Conservation (phyloP, 2,329 filamentous ascomycete genomes). For the Cercospora beticola region DNA sequence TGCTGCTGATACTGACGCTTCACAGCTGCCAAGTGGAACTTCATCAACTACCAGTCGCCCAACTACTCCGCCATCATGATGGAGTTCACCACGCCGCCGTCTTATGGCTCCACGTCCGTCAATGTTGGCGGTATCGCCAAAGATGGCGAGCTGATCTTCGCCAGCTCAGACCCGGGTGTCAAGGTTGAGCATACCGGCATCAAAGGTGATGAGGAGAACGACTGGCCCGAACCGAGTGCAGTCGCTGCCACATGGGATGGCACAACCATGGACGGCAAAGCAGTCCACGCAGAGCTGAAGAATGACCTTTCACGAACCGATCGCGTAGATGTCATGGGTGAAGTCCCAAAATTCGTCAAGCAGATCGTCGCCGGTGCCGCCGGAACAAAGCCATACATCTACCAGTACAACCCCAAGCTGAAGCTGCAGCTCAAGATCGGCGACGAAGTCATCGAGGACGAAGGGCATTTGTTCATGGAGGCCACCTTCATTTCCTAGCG, state of each 20-base stretch:
- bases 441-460: slow-evolving; percentile 73
- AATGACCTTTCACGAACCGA: slow-evolving; percentile 71
- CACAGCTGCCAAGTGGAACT: slow-evolving; percentile 82
- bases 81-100: slow-evolving; percentile 92
- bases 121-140: slow-evolving; percentile 79
- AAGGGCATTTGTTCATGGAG: slow-evolving; percentile 79
- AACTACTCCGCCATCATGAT: slow-evolving; percentile 87
- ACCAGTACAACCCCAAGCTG: slow-evolving; percentile 78
- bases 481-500: slow-evolving; percentile 86
- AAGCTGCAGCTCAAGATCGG: slow-evolving; percentile 82
- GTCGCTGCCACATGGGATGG: slow-evolving; percentile 77
- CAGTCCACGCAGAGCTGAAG: slow-evolving; percentile 67
- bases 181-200: slow-evolving; percentile 67
- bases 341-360: slow-evolving; percentile 95
- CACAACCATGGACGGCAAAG: slow-evolving; percentile 72
- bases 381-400: slow-evolving; percentile 96
- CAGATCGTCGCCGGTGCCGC: slow-evolving; percentile 82
- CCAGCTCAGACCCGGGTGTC: slow-evolving; percentile 63
- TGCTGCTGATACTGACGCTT: slow-evolving; percentile 7
- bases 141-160: slow-evolving; percentile 76
- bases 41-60: slow-evolving; percentile 84
- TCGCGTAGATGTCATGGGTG: slow-evolving; percentile 91
- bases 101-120: slow-evolving; percentile 83
- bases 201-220: slow-evolving; percentile 71
- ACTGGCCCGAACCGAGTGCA: slow-evolving; percentile 83